Evolutionary conservation across 1,284 basidiomycete species (phyloP).

Genomic region (Ceratobasidium sp.): DNA sequence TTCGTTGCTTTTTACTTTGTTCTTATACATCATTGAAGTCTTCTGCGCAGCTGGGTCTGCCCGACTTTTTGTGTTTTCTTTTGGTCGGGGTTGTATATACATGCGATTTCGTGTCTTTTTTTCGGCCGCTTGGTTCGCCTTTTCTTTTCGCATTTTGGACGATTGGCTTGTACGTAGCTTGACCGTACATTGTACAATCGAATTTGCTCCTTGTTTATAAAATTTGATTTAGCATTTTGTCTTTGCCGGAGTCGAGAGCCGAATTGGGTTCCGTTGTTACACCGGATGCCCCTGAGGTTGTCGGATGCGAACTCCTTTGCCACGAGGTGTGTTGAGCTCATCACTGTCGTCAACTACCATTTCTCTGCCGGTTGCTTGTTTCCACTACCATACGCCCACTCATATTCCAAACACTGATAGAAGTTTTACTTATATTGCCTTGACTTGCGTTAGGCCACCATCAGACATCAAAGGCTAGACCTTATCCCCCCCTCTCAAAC

Average conservation of each 20-base stretch:
- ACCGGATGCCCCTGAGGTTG: constrained; percentile 16
- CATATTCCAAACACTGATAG: neutral
- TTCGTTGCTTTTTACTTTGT: constrained; percentile 8
- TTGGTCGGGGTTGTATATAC: constrained; percentile 11
- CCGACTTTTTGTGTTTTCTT: constrained; percentile 10
- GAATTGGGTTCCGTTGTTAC: constrained; percentile 11
- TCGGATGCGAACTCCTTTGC: constrained; percentile 32
- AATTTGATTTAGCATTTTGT: neutral
- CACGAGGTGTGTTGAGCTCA: constrained; percentile 43
- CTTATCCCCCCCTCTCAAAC: neutral
- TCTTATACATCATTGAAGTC: constrained; percentile 30
- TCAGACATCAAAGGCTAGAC: constrained; percentile 8
- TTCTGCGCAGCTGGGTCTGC: constrained; percentile 38
- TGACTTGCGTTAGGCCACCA: neutral
- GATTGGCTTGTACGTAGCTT: constrained; percentile 37
- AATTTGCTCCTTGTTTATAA: constrained; percentile 4
- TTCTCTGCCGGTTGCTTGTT: constrained; percentile 27
- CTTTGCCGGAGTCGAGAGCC: constrained; percentile 10
- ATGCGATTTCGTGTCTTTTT: constrained; percentile 13
- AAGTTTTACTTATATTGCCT: neutral
- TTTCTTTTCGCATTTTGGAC: constrained; percentile 1
- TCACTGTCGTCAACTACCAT: constrained; percentile 11
- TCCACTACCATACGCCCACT: neutral
- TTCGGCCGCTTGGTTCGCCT: constrained; percentile 7
- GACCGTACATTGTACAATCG: constrained; percentile 41